Evolutionary conservation across 2,329 filamentous ascomycete species (phyloP).

Genomic region (Colletotrichum acutatum): DNA sequence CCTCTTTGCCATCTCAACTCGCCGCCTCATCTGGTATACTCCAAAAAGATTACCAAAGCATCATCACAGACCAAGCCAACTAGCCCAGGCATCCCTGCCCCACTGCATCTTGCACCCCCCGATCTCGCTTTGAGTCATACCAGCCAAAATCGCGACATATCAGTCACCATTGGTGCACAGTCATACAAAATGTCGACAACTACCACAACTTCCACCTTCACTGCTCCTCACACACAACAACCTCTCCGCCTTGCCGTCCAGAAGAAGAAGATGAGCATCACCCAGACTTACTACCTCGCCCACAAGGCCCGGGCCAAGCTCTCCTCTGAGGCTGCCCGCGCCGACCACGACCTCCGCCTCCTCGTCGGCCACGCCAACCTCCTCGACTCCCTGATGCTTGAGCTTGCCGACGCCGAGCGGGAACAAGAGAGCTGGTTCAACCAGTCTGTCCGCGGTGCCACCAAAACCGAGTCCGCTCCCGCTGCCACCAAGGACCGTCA

Average conservation of each 20-base stretch:
- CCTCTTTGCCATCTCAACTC: not conserved
- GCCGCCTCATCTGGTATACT: not conserved
- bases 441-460: constrained; percentile 85
- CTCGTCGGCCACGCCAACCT: constrained; percentile 99
- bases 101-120: constrained; percentile 16
- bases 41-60: constrained; percentile 23
- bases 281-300: constrained; percentile 97
- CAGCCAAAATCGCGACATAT: constrained; percentile 34
- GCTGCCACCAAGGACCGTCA: constrained; percentile 76
- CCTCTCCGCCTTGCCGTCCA: constrained; percentile 49
- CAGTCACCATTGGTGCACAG: constrained; percentile 33
- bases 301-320: constrained; percentile 98
- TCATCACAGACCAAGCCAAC: constrained; percentile 22
- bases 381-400: constrained; percentile 93
- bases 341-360: constrained; percentile 93
- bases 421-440: constrained; percentile 99
- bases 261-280: constrained; percentile 91
- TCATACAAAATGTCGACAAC: constrained; percentile 46
- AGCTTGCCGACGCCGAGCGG: constrained; percentile 90
- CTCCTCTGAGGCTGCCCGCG: constrained; percentile 85
- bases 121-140: constrained; percentile 37
- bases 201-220: constrained; percentile 35
- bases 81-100: constrained; percentile 35
- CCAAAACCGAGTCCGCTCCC: constrained; percentile 72
- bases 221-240: constrained; percentile 33